These are phyloP conservation scores for Neurospora africana DNA, from an alignment of 495 filamentous ascomycete genomes.

Conservation along the genomic window DNA sequence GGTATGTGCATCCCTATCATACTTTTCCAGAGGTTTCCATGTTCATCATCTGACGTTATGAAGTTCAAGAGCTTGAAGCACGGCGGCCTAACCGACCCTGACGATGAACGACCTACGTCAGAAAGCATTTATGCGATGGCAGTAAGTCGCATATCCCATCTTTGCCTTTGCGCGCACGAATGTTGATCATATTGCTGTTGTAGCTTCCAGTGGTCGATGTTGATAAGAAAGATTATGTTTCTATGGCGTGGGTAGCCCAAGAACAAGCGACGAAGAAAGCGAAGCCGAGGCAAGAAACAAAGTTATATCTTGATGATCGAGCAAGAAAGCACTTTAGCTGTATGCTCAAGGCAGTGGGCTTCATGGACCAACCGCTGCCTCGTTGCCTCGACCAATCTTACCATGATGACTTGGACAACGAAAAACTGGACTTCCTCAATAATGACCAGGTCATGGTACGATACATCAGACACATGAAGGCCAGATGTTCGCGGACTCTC, in stretches of 20 bases:
- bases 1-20: not conserved
- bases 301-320: not conserved
- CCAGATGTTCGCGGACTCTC: not conserved
- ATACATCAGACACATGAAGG: not conserved
- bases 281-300: not conserved
- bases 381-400: constrained; percentile 6
- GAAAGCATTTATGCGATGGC: constrained; percentile 1
- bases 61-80: not conserved
- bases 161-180: not conserved
- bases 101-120: not conserved
- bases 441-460: constrained; percentile 3
- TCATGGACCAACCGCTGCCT: constrained; percentile 3
- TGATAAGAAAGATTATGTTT: constrained; percentile 3
- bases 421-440: not conserved
- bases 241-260: not conserved
- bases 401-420: not conserved
- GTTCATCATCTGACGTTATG: not conserved
- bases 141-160: not conserved
- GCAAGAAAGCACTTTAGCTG: not conserved
- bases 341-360: constrained; percentile 2
- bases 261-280: not conserved
- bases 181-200: not conserved
- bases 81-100: not conserved
- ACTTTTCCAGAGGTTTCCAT: not conserved
- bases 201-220: constrained; percentile 5